These are phyloP conservation scores for Paraphaeosphaeria minitans DNA, from an alignment of 2,329 filamentous ascomycete genomes.

Conservation along the genomic window DNA sequence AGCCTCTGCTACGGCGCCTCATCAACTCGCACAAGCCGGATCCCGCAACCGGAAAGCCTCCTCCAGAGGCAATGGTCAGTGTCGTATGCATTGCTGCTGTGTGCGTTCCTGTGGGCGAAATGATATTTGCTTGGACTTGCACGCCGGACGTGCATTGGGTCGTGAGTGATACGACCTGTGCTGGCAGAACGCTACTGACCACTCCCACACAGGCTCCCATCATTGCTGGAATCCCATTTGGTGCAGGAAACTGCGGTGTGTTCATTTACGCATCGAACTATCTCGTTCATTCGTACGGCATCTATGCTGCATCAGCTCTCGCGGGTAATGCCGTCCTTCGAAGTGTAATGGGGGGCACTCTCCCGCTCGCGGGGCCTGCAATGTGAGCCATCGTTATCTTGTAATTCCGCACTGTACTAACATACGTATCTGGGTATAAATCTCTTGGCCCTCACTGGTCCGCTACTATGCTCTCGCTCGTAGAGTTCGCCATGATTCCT, in stretches of 20 bases:
- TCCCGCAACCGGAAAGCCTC: constrained; percentile 71
- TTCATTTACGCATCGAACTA: constrained; percentile 88
- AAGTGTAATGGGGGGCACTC: constrained; percentile 73
- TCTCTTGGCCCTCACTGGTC: constrained; percentile 77
- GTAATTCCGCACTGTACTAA: not conserved
- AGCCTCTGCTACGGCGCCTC: constrained; percentile 74
- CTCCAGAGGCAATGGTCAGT: constrained; percentile 80
- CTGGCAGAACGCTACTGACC: too few relatives aligned
- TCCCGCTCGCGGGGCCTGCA: constrained; percentile 74
- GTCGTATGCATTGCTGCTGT: constrained; percentile 80
- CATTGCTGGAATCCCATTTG: constrained; percentile 78
- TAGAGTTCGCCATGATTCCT: constrained; percentile 76
- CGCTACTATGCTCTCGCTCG: constrained; percentile 72
- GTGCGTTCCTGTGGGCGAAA: constrained; percentile 75
- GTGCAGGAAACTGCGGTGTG: constrained; percentile 73
- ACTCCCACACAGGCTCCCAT: too few relatives aligned
- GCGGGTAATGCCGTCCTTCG: constrained; percentile 79
- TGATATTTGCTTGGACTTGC: constrained; percentile 87
- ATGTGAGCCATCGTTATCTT: constrained; percentile 51
- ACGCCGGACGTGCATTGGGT: constrained; percentile 84
- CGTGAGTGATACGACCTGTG: too few relatives aligned
- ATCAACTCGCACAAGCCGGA: constrained; percentile 79
- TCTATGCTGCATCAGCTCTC: constrained; percentile 80
- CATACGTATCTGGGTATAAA: constrained; percentile 55
- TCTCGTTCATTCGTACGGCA: constrained; percentile 76